phyloP scores from a whole-genome alignment of 331 rosid genomes.

The Quercus phellos region DNA sequence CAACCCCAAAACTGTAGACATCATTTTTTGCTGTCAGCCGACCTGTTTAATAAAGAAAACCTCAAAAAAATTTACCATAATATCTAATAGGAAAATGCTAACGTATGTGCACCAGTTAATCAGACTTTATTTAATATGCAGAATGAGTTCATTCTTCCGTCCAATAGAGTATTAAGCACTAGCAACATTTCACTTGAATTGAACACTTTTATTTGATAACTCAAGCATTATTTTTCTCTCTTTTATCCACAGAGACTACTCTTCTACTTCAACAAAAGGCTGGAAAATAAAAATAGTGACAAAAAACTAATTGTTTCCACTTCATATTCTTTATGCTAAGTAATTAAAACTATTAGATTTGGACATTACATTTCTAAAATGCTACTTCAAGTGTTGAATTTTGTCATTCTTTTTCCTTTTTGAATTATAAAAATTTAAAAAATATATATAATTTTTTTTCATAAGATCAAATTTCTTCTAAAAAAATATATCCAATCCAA shows the following conservation, averaged over 20 bases:
- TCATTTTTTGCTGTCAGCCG: constrained; percentile 80
- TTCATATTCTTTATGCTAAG: neutral
- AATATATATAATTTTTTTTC: no score
- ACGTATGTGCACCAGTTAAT: no score
- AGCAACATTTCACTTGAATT: neutral
- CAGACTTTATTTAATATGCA: neutral
- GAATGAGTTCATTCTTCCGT: neutral
- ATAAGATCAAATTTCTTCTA: neutral
- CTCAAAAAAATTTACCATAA: no score
- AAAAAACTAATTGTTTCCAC: neutral
- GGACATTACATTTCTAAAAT: neutral
- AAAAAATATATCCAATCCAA: neutral
- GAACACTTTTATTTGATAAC: neutral
- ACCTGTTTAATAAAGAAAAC: constrained; percentile 36
- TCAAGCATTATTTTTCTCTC: neutral
- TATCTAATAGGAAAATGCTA: no score
- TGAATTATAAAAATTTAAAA: neutral
- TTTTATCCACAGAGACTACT: neutral
- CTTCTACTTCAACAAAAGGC: neutral
- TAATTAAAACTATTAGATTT: neutral
- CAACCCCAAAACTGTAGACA: constrained; percentile 85
- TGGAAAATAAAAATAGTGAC: neutral
- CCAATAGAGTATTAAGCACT: neutral
- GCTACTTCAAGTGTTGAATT: neutral
- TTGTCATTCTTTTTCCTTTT: neutral